phyloP scores from a whole-genome alignment of 2,329 filamentous ascomycete species.

The Aspergillus tanneri region DNA sequence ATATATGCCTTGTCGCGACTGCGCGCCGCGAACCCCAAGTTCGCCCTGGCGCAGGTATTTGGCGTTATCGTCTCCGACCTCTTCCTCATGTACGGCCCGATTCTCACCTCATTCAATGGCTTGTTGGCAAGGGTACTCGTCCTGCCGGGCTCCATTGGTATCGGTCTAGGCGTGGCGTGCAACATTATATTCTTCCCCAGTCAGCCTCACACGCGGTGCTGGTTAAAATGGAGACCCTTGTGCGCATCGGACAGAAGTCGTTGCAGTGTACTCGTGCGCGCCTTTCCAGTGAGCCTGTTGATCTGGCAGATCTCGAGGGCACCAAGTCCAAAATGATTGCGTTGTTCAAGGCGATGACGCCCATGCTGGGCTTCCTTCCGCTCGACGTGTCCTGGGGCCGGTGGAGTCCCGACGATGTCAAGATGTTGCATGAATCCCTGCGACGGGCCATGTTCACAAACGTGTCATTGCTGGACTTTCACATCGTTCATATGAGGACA shows the following conservation, averaged over 20 bases:
- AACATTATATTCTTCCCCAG: constrained; percentile 49
- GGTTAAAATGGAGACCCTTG: constrained; percentile 28
- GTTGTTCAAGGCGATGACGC: constrained; percentile 34
- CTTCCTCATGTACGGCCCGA: constrained; percentile 46
- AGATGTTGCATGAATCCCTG: constrained; percentile 35
- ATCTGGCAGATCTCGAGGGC: constrained; percentile 23
- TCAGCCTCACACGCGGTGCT: constrained; percentile 50
- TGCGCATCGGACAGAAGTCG: constrained; percentile 27
- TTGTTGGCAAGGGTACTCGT: constrained; percentile 42
- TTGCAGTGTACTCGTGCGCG: constrained; percentile 29
- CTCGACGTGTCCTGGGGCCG: constrained; percentile 48
- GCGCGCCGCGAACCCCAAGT: constrained; percentile 47
- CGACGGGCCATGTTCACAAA: constrained; percentile 37
- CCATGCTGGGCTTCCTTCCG: constrained; percentile 45
- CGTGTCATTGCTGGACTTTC: constrained; percentile 44
- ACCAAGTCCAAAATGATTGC: no score
- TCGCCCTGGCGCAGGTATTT: constrained; percentile 49
- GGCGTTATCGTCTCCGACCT: constrained; percentile 49
- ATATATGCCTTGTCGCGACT: constrained; percentile 48
- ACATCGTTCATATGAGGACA: constrained; percentile 31
- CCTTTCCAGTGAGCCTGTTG: constrained; percentile 18
- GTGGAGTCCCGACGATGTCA: constrained; percentile 49
- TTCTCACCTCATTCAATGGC: constrained; percentile 42
- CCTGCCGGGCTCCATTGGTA: constrained; percentile 48
- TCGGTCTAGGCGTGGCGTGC: constrained; percentile 46